Base-by-base conservation (phyloP, 2,329 filamentous ascomycete species). In the Aphanocladium album region DNA sequence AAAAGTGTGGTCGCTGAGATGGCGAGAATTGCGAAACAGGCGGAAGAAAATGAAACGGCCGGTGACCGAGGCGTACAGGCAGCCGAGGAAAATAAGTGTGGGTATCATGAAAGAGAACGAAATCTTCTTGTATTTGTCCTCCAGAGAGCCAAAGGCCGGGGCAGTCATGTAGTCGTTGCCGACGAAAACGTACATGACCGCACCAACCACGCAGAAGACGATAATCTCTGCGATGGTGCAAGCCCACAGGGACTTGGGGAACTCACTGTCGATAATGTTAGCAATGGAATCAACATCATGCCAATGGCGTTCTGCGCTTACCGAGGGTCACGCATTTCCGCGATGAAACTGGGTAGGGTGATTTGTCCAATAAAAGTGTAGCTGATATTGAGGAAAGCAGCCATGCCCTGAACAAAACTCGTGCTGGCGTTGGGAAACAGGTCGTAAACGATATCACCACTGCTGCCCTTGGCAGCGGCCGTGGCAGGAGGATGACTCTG, bases 321-420 rank as follows among this genome's bases (percentile, higher is more conserved):
- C 77, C 75, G 72, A 1, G 84, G 84, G 30, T 87, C 80, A 61
- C 79, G 89, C 93, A 97, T 97, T 74, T 97, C 93, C 3, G 93
- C 92, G 65, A 97, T 97, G 77, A 97, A 97, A 67, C 89, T 93
- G 0, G 93, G 93, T 16, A 97, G 81, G 0, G 93, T 96, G 68
- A 96, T 96, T 72, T 97, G 93, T 0, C 93, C 93, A 66, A 97
- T 96, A 71, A 97, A 96, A 0, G 93, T 96, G 73, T 96, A 97
- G 75, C 88, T 91, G 71, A 97, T 97, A 75, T 97, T 97, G 72
- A 97, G 82, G 75, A 96, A 96, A 0, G 93, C 93, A 57, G 87
- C 91, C 81, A 96, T 88, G 23, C 88, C 92, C 2, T 82, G 79
- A 3, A 96, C 90, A 67, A 96, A 96, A 0, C 89, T 89, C 0